Evolutionary conservation across 768 basidiomycete genomes (phyloP).

Genomic region (Auricularia cornea): DNA sequence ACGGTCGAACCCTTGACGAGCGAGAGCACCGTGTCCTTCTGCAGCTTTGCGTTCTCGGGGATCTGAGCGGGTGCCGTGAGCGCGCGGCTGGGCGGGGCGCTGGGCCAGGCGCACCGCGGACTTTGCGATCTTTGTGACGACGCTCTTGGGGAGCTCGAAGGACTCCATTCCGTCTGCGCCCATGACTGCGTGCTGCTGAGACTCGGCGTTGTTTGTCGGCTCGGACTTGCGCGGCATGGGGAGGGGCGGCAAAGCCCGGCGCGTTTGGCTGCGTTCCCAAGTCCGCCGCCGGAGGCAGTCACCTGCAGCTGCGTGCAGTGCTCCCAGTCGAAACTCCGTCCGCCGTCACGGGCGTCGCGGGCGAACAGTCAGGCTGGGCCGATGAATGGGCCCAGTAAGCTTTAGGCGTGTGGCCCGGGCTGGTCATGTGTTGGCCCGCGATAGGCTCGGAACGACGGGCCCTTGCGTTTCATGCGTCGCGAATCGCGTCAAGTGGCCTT

Average conservation of each 20-base stretch:
- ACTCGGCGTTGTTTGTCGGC: neutral
- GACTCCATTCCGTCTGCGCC: conserved; percentile 64
- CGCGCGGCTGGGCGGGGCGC: neutral
- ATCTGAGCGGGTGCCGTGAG: conserved; percentile 40
- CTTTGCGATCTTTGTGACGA: conserved; percentile 80
- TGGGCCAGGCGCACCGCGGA: conserved; percentile 52
- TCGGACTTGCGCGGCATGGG: neutral
- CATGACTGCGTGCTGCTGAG: neutral
- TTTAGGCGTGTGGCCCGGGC: too few species aligned
- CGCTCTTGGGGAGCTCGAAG: conserved; percentile 76
- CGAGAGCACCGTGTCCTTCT: conserved; percentile 82
- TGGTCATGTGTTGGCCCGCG: too few species aligned
- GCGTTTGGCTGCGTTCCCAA: too few species aligned
- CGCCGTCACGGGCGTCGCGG: too few species aligned
- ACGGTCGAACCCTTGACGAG: conserved; percentile 86
- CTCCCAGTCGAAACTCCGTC: too few species aligned
- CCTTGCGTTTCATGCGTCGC: neutral
- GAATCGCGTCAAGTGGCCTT: neutral
- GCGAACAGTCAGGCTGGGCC: too few species aligned
- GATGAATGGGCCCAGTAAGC: too few species aligned
- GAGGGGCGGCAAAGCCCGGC: neutral
- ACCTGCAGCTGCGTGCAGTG: too few species aligned
- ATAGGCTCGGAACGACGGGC: neutral
- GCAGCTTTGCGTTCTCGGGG: conserved; percentile 76
- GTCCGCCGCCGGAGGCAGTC: too few species aligned